Evolutionary conservation across 176 grass and related monocot genomes (phyloP), one percentile per base, ranked within the genome.

Genomic region (Aechmea fasciata): DNA sequence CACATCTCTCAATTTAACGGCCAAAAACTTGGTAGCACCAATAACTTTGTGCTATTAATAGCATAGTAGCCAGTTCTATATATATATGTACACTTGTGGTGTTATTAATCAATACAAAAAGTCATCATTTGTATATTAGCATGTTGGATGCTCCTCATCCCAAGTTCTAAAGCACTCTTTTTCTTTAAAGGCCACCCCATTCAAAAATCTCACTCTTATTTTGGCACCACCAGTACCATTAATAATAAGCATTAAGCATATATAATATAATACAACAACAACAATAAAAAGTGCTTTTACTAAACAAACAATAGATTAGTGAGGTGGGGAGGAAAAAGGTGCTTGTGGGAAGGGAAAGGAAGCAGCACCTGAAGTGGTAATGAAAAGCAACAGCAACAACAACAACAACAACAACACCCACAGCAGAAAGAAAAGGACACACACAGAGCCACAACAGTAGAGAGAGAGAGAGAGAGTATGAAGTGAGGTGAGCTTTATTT

Each of bases 351-450:
- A 67, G 65, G 49, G 65, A 67, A 67, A 17, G 65, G 2, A 15
- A 67, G 13, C 13, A 67, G 49, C 26, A 47, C 14, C 65, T 67
- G 41, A 33, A 49, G 41, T 49, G 65, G 65, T 47, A 48, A 66
- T 66, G 47, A 15, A 67, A 67, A 15, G 65, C 65, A 67, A 49
- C 41, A 67, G 33, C 41, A 67, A 49, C 41, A 15, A 33, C 65
- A 67, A 49, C 41, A 67, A 15, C 41, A 67, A 49, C 41, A 67
- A 11, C 41, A 67, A 19, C 65, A 67, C 0, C 24, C 29, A 67
- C 41, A 19, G 1, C 14, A 67, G 65, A 47, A 67, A 47, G n/a
- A n/a, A 15, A 66, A 15, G 22, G 22, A 23, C 22, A 23, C 22
- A 57, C 54, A 57, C 54, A 57, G 13, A 18, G n/a, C n/a, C 55